Percentiles rank a stretch among this genome's conserved stretches.
Conservation (phyloP, 139 green algal species). For the Tetradesmus lagerheimii region DNA sequence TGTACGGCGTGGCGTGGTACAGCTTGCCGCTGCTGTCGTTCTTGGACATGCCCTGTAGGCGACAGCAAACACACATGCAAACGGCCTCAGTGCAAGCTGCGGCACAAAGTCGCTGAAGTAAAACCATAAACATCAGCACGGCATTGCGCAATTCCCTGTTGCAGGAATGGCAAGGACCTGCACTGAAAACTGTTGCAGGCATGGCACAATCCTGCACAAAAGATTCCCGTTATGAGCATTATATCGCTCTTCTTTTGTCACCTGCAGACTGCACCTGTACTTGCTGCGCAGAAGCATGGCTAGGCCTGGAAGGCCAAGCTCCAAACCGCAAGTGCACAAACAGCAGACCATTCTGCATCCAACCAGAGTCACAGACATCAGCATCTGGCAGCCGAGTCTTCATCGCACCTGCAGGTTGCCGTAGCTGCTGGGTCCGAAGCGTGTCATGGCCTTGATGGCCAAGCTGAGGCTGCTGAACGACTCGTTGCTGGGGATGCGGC, state of each 20-base stretch:
- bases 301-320: slow-evolving; percentile 49
- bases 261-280: slow-evolving; percentile 37
- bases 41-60: slow-evolving; percentile 35
- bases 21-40: slow-evolving; percentile 35
- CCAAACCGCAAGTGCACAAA: background rate
- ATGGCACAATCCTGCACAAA: no score
- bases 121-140: no score
- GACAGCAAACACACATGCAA: background rate
- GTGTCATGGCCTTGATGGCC: slow-evolving; percentile 58
- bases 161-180: no score
- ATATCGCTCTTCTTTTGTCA: no score
- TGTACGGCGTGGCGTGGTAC: slow-evolving; percentile 54
- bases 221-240: no score
- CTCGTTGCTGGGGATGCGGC: slow-evolving; percentile 22
- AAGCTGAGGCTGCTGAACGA: slow-evolving; percentile 39
- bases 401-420: slow-evolving; percentile 33
- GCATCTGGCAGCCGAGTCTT: no score
- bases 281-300: slow-evolving; percentile 45
- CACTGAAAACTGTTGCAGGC: no score
- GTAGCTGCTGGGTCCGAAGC: slow-evolving; percentile 48
- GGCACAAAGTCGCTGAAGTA: no score
- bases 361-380: no score
- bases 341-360: no score
- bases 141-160: no score
- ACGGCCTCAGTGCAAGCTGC: no score